Conservation (phyloP, 495 filamentous ascomycete genomes). For the Annulohypoxylon nitens region DNA sequence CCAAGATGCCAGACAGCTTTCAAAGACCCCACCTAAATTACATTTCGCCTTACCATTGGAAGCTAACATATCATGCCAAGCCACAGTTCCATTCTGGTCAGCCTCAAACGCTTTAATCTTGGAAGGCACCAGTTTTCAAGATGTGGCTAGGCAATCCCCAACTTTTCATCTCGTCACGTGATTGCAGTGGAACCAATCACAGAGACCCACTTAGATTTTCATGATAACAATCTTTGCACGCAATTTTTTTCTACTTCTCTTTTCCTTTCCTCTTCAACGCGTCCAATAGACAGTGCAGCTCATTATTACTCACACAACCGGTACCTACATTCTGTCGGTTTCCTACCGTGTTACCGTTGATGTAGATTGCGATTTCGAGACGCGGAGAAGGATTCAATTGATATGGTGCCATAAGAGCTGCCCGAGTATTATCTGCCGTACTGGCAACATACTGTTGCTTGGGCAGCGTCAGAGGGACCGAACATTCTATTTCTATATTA, state of each 20-base stretch:
- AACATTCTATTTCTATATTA: conserved; percentile 62
- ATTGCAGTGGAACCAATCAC: conserved; percentile 2
- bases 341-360: conserved; percentile 71
- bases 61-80: conserved; percentile 31
- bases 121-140: neutral
- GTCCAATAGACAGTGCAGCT: conserved; percentile 89
- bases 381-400: conserved; percentile 77
- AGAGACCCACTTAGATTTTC: conserved; percentile 41
- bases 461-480: conserved; percentile 92
- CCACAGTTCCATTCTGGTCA: conserved; percentile 27
- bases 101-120: conserved; percentile 11
- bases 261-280: conserved; percentile 71
- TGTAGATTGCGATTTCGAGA: conserved; percentile 83
- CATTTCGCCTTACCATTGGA: conserved; percentile 29
- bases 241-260: neutral
- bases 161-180: conserved; percentile 27
- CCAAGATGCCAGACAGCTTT: conserved; percentile 37
- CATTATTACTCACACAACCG: conserved; percentile 71
- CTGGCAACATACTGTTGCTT: conserved; percentile 70
- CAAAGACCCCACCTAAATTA: conserved; percentile 45
- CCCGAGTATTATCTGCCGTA: conserved; percentile 71
- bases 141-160: conserved; percentile 2
- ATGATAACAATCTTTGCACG: conserved; percentile 29
- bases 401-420: conserved; percentile 91
- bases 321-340: conserved; percentile 76